Base-by-base conservation (phyloP, 257 asterid species). In the Salvia miltiorrhiza region DNA sequence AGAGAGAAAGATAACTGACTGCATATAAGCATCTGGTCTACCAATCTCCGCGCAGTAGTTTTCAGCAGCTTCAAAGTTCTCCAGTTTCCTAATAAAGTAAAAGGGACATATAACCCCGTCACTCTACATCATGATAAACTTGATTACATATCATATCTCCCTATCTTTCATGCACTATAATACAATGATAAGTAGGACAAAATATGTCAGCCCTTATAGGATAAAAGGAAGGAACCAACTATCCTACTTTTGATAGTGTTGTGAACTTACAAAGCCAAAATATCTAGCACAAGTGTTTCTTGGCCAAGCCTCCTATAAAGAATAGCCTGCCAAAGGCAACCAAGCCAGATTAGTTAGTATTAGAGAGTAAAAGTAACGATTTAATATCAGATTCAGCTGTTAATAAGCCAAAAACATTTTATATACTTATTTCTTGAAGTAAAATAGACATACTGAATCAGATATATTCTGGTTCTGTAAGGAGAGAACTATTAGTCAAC, bases 11-110 rank as follows among this genome's bases (percentile, higher is more conserved):
- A 69, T 52, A 70, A 87, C 97, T 76, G 53, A 91, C 97, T 83
- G 95, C 84, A 85, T 87, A 83, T 89, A 94, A 61, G 97, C 95
- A 89, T 91, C 99, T 74, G 97, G 89, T 84, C 99, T 86, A 63
- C 97, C 99, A 75, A 94, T 94, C 91, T 94, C 99, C 3, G 82
- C 93, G 78, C 99, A 91, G 68, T 94, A 94, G 76, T 80, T 84
- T 77, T 94, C 99, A 57, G 99, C 99, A 74, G 97, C 96, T 78
- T 91, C 97, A 80, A 83, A 89, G 77, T 94, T 82, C 83, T 91
- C 97, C 87, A 94, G 81, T 83, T 91, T 94, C 87, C 99, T 94
- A 55, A 72, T 35, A 33, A 70, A 70, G 45, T 41, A 24, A 63
- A 78, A 57, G 17, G 19, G 57, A 5, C 30, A 44, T 7, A 53